Base-by-base conservation (phyloP, 1,284 basidiomycete genomes). In the Sporisorium reilianum region DNA sequence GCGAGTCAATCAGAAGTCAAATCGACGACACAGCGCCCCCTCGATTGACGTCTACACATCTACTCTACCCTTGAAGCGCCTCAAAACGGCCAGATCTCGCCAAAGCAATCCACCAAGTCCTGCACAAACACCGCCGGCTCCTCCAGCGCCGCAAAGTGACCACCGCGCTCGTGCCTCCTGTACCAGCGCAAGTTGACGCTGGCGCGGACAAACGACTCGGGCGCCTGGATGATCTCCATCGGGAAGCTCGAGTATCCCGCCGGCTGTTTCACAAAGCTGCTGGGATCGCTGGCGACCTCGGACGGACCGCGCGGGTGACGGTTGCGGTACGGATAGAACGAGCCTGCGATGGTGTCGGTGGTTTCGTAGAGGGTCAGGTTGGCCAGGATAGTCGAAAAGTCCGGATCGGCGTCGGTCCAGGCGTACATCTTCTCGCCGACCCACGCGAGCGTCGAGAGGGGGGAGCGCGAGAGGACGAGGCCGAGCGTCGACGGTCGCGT, bases 271-370 rank as follows among this genome's bases (percentile, higher is more conserved):
- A 85, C 80, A 56, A 75, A 83, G 44, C 79, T 76, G n/a, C 26
- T 23, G 18, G 66, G 62, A 26, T 61, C 49, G 52, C 54, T 64
- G 20, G 57, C 66, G 20, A 69, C 50, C n/a, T 41, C 26, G 5
- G 40, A 16, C 1, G 46, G 45, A 4, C 64, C 73, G 8, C 51
- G 28, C 1, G 55, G 30, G 63, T 83, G 75, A 14, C 85, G 84
- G 38, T 85, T 82, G 9, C 86, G 81, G 64, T 87, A 87, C 18
- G 85, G 81, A 61, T 86, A 87, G 57, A 87, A 78, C 8, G 85
- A 86, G 0, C 85, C 82, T 0, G 86, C 79, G 67, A 84, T 86
- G 3, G 85, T 85, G 49, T 84, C 80, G 5, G 86, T 86, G 23
- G 84, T 73, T 81, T 85, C 87, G 81, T 86, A 87, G 28, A 87